phyloP scores from a whole-genome alignment of 257 asterid genomes.

The Solanum virginianum region DNA sequence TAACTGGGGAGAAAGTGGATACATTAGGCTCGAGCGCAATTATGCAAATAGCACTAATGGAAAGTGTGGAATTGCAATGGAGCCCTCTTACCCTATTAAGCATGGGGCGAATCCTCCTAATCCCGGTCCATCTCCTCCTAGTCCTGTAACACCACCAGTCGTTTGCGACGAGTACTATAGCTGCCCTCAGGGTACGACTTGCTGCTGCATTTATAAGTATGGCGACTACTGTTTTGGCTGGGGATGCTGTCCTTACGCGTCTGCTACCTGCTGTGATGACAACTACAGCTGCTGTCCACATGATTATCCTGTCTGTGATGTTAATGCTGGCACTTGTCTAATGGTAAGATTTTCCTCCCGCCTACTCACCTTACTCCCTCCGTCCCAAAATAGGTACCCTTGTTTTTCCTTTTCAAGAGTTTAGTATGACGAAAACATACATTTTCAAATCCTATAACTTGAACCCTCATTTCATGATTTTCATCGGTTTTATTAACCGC shows the following conservation, averaged over 20 bases:
- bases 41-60: slow-evolving; percentile 36
- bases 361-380: background rate
- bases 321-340: slow-evolving; percentile 50
- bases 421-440: background rate
- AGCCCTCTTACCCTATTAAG: slow-evolving; percentile 81
- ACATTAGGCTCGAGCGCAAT: slow-evolving; percentile 64
- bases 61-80: slow-evolving; percentile 76
- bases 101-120: slow-evolving; percentile 72
- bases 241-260: slow-evolving; percentile 90
- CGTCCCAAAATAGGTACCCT: background rate
- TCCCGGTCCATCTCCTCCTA: slow-evolving; percentile 78
- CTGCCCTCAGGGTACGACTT: slow-evolving; percentile 60
- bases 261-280: slow-evolving; percentile 91
- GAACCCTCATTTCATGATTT: background rate
- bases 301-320: slow-evolving; percentile 65
- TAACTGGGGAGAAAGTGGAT: slow-evolving; percentile 78
- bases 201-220: slow-evolving; percentile 61
- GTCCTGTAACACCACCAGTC: slow-evolving; percentile 55
- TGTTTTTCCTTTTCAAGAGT: background rate
- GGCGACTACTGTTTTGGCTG: slow-evolving; percentile 54
- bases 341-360: slow-evolving; percentile 26
- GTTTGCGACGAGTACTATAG: slow-evolving; percentile 59
- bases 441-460: background rate
- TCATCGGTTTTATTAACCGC: background rate
- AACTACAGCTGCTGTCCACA: slow-evolving; percentile 83